Evolutionary conservation across 2,329 filamentous ascomycete genomes (phyloP).

Genomic region (Bipolaris gigantea): DNA sequence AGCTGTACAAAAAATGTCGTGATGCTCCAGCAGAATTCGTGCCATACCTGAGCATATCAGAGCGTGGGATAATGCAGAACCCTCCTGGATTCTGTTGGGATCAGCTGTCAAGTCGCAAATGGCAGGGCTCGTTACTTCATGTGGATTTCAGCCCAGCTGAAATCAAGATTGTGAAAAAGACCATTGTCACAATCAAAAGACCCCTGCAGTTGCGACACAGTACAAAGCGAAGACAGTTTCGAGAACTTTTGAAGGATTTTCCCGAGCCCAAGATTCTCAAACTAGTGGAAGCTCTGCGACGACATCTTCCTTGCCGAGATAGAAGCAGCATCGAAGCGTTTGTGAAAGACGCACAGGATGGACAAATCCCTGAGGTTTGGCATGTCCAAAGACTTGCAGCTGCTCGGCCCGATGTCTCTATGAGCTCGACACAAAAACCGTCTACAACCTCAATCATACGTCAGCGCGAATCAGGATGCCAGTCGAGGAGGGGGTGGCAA

Average conservation of each 20-base stretch:
- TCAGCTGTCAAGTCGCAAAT: conserved; percentile 22
- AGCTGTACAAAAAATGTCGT: background rate
- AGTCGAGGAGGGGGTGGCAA: conserved; percentile 33
- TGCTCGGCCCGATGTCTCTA: conserved; percentile 16
- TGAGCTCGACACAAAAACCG: conserved; percentile 17
- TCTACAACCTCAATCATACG: conserved; percentile 31
- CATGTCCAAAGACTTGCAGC: conserved; percentile 34
- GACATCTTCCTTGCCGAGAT: conserved; percentile 20
- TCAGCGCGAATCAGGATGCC: conserved; percentile 39
- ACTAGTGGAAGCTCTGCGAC: conserved; percentile 20
- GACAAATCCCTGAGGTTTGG: conserved; percentile 23
- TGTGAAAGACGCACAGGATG: conserved; percentile 32
- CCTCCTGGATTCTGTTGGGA: conserved; percentile 30
- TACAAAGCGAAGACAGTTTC: conserved; percentile 27
- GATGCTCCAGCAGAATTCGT: background rate
- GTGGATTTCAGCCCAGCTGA: conserved; percentile 39
- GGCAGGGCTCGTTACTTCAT: conserved; percentile 38
- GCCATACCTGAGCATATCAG: conserved; percentile 33
- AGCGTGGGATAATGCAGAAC: conserved; percentile 24
- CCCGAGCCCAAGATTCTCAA: conserved; percentile 29
- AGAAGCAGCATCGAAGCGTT: conserved; percentile 34
- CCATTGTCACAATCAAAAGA: conserved; percentile 11
- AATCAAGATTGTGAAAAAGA: conserved; percentile 24
- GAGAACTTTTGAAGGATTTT: conserved; percentile 19
- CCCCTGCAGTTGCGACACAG: conserved; percentile 7